Base-by-base conservation (phyloP, 805 yeast genomes). In the Lachancea quebecensis region DNA sequence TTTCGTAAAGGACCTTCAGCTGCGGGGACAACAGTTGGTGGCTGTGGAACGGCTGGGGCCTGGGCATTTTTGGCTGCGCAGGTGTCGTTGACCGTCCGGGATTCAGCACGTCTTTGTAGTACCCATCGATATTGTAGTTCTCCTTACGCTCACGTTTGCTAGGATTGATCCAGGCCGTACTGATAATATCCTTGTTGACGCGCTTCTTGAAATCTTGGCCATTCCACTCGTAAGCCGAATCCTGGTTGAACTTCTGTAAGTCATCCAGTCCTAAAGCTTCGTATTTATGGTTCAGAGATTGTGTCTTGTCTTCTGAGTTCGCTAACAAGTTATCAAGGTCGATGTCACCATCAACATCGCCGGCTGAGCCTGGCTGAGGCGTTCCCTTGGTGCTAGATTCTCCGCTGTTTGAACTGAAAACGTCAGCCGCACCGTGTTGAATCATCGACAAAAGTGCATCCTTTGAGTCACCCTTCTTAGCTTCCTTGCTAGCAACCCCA, bases 1-100 rank as follows among this genome's bases (percentile, higher is more conserved):
- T 75, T 47, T 88, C 95, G 58, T 85, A 80, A 35, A 93, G 62
- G 45, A 84, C 88, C 51, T 77, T 72, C 38, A 93, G 68, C 58
- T 85, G 75, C n/a, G 81, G 74, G 1, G 95, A 88, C 62, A 76
- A 86, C 56, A 93, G 87, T 65, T 93, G 99, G 65, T 90, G 96
- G 59, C 93, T 96, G 59, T 84, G 86, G 34, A 87, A 71, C 47
- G 79, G 81, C 49, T 85, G 69, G 55, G 87, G 93, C 58, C 83
- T 87, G 32, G 98, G 97, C 37, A 95, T 86, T 50, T 76, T 78
- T 14, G 95, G 93, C 1, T 82, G 84, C 9, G 76, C 71, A 37
- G 73, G 70, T 7, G 60, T 55, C 0, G 65, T 40, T 0, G 81
- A 60, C 55, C 85, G 72, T 39, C 84, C 80, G 5, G 91, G 88